These are phyloP conservation scores for Acmispon strigosus DNA, from an alignment of 306 rosid genomes.

Conservation along the genomic window DNA sequence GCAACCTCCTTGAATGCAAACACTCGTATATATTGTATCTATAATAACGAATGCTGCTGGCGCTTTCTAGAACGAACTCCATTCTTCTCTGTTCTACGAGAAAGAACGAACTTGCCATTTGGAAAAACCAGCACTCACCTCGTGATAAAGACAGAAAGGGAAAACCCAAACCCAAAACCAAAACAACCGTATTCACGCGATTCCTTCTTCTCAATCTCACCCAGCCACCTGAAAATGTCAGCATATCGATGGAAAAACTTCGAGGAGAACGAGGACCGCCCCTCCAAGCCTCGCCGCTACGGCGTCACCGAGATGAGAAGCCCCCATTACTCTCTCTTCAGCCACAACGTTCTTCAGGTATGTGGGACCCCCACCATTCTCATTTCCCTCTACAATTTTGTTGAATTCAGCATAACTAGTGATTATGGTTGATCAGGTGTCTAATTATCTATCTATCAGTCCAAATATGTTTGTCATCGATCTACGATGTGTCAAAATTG, in stretches of 20 bases:
- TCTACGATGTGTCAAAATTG: no score
- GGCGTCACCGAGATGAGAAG: constrained; percentile 89
- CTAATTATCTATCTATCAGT: background rate
- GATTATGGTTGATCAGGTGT: background rate
- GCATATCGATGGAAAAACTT: constrained; percentile 70
- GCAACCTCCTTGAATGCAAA: no score
- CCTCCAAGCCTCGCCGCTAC: constrained; percentile 70
- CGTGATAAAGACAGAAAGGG: background rate
- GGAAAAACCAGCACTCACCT: background rate
- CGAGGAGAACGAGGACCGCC: constrained; percentile 82
- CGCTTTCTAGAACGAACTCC: constrained; percentile 27
- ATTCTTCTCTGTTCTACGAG: constrained; percentile 4
- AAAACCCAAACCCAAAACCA: no score
- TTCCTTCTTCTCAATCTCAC: background rate
- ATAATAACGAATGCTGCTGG: background rate
- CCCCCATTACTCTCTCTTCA: constrained; percentile 50
- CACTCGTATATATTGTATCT: no score
- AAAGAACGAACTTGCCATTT: background rate
- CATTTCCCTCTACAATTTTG: no score
- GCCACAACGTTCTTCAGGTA: constrained; percentile 66
- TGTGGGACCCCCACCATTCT: no score
- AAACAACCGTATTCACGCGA: no score
- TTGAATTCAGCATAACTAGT: no score
- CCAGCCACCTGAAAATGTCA: constrained; percentile 29
- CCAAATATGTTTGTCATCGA: no score